Evolutionary conservation across 441 rosid genomes (phyloP).

Genomic region (Dalechampia spathulata): DNA sequence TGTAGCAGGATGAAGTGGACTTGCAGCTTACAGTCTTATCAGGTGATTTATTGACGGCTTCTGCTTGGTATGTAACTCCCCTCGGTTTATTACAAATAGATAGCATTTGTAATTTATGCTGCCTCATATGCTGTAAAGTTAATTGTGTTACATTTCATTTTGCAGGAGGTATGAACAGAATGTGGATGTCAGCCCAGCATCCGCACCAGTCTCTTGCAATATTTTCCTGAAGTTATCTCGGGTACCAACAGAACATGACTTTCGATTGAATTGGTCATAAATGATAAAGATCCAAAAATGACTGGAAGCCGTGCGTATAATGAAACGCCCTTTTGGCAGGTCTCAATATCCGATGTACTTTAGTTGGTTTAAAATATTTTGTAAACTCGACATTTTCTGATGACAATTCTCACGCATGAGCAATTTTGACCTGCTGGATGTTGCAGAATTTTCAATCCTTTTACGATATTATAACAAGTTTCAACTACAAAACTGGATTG

Average conservation of each 20-base stretch:
- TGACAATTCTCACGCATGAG: too few species aligned
- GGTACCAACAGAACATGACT: slow-evolving; percentile 1
- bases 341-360: neutral
- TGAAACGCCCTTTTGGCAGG: neutral
- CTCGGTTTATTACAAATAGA: too few species aligned
- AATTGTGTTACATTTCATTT: neutral
- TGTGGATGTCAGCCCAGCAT: neutral
- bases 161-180: neutral
- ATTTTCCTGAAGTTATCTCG: neutral
- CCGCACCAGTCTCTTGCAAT: neutral
- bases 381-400: too few species aligned
- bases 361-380: neutral
- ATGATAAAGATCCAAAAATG: neutral
- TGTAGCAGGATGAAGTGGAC: slow-evolving; percentile 2
- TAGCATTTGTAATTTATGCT: too few species aligned
- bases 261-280: neutral
- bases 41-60: neutral
- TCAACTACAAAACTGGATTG: too few species aligned
- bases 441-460: too few species aligned
- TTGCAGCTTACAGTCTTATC: neutral
- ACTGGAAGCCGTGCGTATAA: neutral
- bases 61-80: too few species aligned
- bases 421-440: too few species aligned
- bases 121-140: neutral
- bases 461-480: too few species aligned